Percentiles rank a stretch among this genome's conserved stretches.
Conservation (phyloP, 768 basidiomycete genomes). For the Sporobolomyces phaffii region DNA sequence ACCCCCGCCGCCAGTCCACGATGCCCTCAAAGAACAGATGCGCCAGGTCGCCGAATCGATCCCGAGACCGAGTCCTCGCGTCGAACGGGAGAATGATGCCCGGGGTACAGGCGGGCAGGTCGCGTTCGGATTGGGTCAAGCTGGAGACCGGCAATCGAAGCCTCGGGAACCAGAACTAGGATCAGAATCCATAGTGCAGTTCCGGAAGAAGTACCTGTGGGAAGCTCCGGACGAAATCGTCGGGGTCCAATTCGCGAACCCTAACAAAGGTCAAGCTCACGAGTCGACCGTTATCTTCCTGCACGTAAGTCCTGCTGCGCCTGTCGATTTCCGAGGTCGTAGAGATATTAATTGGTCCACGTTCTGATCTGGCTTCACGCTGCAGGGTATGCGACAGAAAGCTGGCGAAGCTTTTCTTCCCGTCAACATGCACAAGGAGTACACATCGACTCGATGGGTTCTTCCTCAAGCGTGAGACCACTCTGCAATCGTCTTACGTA, state of each 20-base stretch:
- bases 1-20: not conserved
- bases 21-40: slow-evolving; percentile 6
- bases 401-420: slow-evolving; percentile 11
- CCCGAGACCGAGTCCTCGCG: not conserved
- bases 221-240: slow-evolving; percentile 6
- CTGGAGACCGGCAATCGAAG: no score
- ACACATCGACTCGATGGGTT: slow-evolving; percentile 21
- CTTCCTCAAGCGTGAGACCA: slow-evolving; percentile 23
- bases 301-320: slow-evolving; percentile 6
- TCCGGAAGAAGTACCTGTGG: slow-evolving; percentile 22
- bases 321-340: not conserved
- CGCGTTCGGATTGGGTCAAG: not conserved
- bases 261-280: not conserved
- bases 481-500: no score
- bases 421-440: not conserved
- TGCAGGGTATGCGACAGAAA: slow-evolving; percentile 18
- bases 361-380: not conserved
- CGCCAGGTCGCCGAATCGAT: slow-evolving; percentile 1
- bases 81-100: not conserved
- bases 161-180: no score
- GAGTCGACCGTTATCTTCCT: slow-evolving; percentile 33
- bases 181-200: no score
- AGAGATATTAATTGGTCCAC: not conserved
- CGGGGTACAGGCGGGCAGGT: not conserved
- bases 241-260: not conserved